Conservation (phyloP, 2,329 filamentous ascomycete genomes). For the Exophiala mesophila region DNA sequence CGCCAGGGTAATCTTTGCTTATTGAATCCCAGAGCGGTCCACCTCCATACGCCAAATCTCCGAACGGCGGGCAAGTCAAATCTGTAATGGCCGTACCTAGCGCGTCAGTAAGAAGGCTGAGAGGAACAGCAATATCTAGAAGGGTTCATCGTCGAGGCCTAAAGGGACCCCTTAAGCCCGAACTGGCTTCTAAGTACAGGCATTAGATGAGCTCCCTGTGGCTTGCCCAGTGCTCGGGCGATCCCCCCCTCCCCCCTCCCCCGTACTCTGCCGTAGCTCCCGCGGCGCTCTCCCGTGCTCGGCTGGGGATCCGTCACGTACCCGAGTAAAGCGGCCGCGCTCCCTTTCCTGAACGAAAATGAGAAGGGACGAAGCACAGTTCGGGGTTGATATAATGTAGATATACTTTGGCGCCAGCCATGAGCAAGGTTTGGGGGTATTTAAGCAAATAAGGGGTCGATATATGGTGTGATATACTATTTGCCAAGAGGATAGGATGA, state of each 20-base stretch:
- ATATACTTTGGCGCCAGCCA: too few species aligned
- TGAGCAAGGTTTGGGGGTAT: too few species aligned
- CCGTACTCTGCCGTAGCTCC: neutral
- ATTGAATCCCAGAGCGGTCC: slow-evolving; percentile 31
- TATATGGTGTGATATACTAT: too few species aligned
- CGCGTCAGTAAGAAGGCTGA: slow-evolving; percentile 30
- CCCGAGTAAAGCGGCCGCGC: slow-evolving; percentile 1
- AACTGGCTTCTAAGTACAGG: slow-evolving; percentile 3
- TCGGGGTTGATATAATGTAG: neutral
- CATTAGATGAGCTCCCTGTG: slow-evolving; percentile 1
- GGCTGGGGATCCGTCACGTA: slow-evolving; percentile 6
- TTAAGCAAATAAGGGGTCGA: too few species aligned
- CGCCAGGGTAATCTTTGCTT: slow-evolving; percentile 29
- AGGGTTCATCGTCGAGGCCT: too few species aligned
- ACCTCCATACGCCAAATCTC: slow-evolving; percentile 31
- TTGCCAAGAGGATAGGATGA: too few species aligned
- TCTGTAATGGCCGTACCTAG: slow-evolving; percentile 30
- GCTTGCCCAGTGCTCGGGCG: neutral
- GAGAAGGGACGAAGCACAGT: slow-evolving; percentile 1
- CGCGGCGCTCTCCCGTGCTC: too few species aligned
- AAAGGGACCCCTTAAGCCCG: slow-evolving; percentile 1
- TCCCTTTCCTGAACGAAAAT: slow-evolving; percentile 4
- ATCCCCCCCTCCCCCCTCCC: too few species aligned
- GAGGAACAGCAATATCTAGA: slow-evolving; percentile 28
- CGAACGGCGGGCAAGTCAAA: slow-evolving; percentile 31